Evolutionary conservation across 225 moss, liverwort and hornwort genomes (phyloP), one percentile per base, ranked within the genome.

Genomic region (Thuidium tamariscinum): DNA sequence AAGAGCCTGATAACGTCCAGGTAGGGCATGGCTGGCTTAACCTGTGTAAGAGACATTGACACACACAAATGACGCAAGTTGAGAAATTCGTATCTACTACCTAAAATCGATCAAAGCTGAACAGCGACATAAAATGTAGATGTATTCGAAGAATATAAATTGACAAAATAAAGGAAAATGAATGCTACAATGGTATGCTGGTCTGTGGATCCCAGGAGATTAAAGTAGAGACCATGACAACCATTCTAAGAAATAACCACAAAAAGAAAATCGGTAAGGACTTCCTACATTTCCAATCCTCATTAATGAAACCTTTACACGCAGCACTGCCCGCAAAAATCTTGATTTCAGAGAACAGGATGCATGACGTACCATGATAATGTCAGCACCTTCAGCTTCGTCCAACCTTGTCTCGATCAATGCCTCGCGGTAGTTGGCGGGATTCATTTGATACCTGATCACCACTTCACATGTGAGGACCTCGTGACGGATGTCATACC

Each of bases 381-480:
- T 99, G 84, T 99, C 98, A 68, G 98, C 98, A 67, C 98, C 98
- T 86, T 99, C 98, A 77, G 91, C 92, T 91, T 99, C 97, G 57
- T 99, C 98, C 67, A 97, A 85, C 66, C 92, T 90, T 67, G 96
- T 92, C 90, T 99, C 98, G 75, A 99, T 96, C 89, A 99, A 89
- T 82, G 98, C 98, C 90, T 99, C 98, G 72, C 98, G 93, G 79
- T 97, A 97, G 84, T 99, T 99, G 22, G 95, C 98, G n/a, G 98
- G 94, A 66, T 99, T 99, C 98, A 99, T 99, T 89, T 99, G 98
- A 74, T 99, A 99, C 77, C 98, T 99, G 93, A 63, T 79, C 74
- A 88, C 26, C 87, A 63, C 54, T 73, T 86, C 68, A 77, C 82
- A 78, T 63, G 52, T 86, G 25, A 91, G 88, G 64, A 89, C 68